Base-by-base conservation (phyloP, 2,329 filamentous ascomycete species). In the Sporothrix sp. region DNA sequence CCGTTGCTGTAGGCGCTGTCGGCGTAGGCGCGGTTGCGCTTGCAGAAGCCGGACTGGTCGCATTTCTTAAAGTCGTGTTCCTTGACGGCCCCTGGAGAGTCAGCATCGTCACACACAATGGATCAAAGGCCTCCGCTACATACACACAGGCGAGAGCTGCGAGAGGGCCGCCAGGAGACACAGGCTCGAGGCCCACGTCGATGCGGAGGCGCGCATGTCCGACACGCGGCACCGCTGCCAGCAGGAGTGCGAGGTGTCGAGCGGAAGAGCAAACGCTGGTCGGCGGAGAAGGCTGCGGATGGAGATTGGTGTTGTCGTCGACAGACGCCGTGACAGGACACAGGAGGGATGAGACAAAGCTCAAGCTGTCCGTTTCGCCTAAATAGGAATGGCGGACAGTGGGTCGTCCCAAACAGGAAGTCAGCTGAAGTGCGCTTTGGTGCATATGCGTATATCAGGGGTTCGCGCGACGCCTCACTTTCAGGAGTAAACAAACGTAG, bases 31-130 rank as follows among this genome's bases (percentile, higher is more conserved):
- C 93, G 82, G 70, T 97, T 97, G 58, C 93, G 86, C 65, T 89
- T 93, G 71, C 93, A 98, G 73, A 98, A 98, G 61, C 93, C 93
- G 4, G 91, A 93, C 65, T 98, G 91, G 58, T 85, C 73, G 71
- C 93, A 98, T 61, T 85, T 95, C 65, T 97, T 98, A 76, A 97
- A 98, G 66, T 95, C 90, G 61, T 95, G 82, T 64, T 95, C 85
- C 71, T 98, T 98, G 48, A 98, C 93, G 61, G 79, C 75, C 57
- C 79, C 89, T 95, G 58, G 20, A 39, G 11, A 8, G 27, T 51
- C 35, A 35, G 40, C 30, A 37, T 2, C 4, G 10, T 21, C 20
- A 23, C 14, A 3, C 14, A 37, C 13, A 36, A 37, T 4, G 20
- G 14, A 6, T 8, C 7, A 16, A 18, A 27, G 7, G 14, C 2